Percentiles rank a stretch among this genome's conserved stretches.
phyloP scores from a whole-genome alignment of 768 basidiomycete genomes.

The Mycena indigotica region DNA sequence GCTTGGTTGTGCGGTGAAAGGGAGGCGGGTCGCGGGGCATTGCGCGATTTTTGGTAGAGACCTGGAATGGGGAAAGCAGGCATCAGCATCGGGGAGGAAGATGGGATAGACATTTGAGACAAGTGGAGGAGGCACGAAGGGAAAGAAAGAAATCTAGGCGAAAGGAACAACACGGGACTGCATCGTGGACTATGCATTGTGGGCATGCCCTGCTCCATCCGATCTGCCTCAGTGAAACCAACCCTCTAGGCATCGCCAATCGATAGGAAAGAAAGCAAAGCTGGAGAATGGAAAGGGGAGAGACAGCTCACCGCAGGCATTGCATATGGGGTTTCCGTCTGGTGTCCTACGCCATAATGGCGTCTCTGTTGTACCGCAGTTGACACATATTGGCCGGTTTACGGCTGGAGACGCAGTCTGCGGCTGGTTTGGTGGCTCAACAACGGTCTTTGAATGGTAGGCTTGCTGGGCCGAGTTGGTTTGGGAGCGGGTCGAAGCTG shows the following conservation, averaged over 20 bases:
- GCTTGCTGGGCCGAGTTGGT: background rate
- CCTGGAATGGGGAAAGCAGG: constrained; percentile 50
- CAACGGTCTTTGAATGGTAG: background rate
- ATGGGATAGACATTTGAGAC: constrained; percentile 14
- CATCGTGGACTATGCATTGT: constrained; percentile 7
- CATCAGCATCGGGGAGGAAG: constrained; percentile 35
- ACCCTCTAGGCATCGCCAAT: constrained; percentile 26
- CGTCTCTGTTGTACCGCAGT: constrained; percentile 77
- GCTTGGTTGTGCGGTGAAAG: constrained; percentile 37
- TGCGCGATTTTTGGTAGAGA: constrained; percentile 83
- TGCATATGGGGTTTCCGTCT: constrained; percentile 84
- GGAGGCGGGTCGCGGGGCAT: constrained; percentile 70
- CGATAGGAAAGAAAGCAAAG: constrained; percentile 26
- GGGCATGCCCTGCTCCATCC: background rate
- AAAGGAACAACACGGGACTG: constrained; percentile 8
- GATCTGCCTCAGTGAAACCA: background rate
- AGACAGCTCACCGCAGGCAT: constrained; percentile 80
- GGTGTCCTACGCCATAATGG: constrained; percentile 84
- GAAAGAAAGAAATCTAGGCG: constrained; percentile 25
- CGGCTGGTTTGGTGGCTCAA: background rate
- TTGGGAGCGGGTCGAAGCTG: background rate
- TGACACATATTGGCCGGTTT: constrained; percentile 58
- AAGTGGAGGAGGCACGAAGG: constrained; percentile 10
- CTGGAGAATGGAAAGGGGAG: too few species aligned
- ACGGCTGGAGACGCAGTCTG: constrained; percentile 19